phyloP scores from a whole-genome alignment of 2,329 filamentous ascomycete species.

The Aspergillus luchuensis region DNA sequence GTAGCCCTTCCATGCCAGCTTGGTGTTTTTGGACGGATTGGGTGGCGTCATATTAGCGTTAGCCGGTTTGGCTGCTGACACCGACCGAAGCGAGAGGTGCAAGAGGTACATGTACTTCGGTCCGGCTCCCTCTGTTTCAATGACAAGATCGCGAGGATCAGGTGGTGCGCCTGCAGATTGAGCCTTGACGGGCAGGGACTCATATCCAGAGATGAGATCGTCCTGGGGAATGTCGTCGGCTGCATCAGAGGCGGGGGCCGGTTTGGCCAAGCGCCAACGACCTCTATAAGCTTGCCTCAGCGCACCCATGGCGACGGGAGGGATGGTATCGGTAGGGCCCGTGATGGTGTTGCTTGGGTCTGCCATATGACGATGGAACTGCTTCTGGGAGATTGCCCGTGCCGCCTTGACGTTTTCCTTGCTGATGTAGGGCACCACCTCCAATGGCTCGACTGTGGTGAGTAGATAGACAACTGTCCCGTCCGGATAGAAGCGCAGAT shows the following conservation, averaged over 20 bases:
- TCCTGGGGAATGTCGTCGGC: conserved; percentile 16
- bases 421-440: conserved; percentile 82
- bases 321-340: conserved; percentile 34
- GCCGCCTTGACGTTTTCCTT: conserved; percentile 63
- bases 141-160: conserved; percentile 63
- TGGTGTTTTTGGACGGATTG: conserved; percentile 72
- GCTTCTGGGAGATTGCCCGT: conserved; percentile 31
- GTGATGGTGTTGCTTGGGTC: conserved; percentile 31
- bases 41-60: conserved; percentile 35
- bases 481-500: conserved; percentile 91
- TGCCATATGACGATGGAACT: conserved; percentile 43
- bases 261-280: conserved; percentile 66
- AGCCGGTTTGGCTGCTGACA: conserved; percentile 53
- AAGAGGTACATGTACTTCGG: conserved; percentile 82
- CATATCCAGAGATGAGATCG: conserved; percentile 40
- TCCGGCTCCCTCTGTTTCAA: conserved; percentile 84
- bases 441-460: conserved; percentile 77
- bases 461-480: conserved; percentile 80
- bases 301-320: conserved; percentile 50
- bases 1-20: conserved; percentile 83
- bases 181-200: conserved; percentile 20
- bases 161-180: conserved; percentile 21
- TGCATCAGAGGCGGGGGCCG: conserved; percentile 30
- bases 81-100: conserved; percentile 67
- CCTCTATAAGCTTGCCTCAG: conserved; percentile 70